phyloP scores from a whole-genome alignment of 1,139 yeast genomes.

The Tardiomyces depauwii region DNA sequence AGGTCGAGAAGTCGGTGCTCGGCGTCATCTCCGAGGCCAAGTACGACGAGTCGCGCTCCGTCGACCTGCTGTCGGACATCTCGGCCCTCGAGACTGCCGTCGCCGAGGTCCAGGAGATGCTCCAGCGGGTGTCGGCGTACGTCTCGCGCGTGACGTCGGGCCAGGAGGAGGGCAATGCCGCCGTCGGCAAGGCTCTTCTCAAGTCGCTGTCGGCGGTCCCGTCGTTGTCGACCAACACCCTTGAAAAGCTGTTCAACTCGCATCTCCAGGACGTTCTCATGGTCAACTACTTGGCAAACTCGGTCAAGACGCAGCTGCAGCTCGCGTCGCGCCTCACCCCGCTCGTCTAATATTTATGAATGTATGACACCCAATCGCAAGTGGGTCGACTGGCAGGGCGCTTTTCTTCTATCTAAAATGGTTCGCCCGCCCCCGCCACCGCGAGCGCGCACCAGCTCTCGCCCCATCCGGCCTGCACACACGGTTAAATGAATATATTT shows the following conservation, averaged over 20 bases:
- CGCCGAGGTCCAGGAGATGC: conserved; percentile 41
- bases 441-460: no score
- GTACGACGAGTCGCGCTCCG: conserved; percentile 26
- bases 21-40: conserved; percentile 26
- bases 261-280: conserved; percentile 76
- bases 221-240: conserved; percentile 44
- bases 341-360: conserved; percentile 20
- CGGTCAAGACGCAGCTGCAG: conserved; percentile 78
- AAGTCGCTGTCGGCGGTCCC: conserved; percentile 54
- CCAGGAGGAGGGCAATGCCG: conserved; percentile 31
- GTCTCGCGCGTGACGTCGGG: conserved; percentile 31
- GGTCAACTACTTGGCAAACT: conserved; percentile 75
- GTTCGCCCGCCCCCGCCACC: no score
- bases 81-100: conserved; percentile 45
- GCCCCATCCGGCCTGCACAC: no score
- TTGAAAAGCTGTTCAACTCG: conserved; percentile 53
- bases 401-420: no score
- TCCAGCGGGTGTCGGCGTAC: conserved; percentile 44
- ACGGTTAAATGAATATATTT: no score
- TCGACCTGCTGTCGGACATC: conserved; percentile 32
- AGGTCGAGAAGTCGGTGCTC: conserved; percentile 38
- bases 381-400: no score
- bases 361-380: neutral
- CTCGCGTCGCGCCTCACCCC: conserved; percentile 67
- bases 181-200: conserved; percentile 56